Percentiles rank a stretch among this genome's conserved stretches.
phyloP scores from a whole-genome alignment of 2,329 filamentous ascomycete species.

The Trichoderma harzianum region DNA sequence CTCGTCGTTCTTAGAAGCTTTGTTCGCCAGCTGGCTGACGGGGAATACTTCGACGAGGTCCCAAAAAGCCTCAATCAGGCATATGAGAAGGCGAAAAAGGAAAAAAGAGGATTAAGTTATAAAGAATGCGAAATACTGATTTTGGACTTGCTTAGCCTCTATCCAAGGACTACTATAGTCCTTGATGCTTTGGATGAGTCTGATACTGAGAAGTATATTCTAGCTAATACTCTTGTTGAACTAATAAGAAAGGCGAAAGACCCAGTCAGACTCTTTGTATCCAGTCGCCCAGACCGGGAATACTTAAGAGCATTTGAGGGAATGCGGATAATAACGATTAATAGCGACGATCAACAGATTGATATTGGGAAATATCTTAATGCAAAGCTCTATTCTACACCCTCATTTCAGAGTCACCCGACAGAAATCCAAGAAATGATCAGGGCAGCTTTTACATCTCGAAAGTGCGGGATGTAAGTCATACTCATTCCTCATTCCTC shows the following conservation, averaged over 20 bases:
- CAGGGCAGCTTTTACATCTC: neutral
- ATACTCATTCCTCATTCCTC: neutral
- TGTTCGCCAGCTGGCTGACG: constrained; percentile 20
- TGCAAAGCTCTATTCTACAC: constrained; percentile 3
- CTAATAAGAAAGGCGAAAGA: constrained; percentile 6
- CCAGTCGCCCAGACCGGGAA: constrained; percentile 21
- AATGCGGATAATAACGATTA: constrained; percentile 12
- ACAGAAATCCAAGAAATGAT: neutral
- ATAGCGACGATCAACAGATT: constrained; percentile 16
- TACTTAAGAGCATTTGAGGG: constrained; percentile 12
- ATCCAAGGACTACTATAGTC: constrained; percentile 17
- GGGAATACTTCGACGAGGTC: neutral
- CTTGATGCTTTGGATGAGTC: constrained; percentile 23
- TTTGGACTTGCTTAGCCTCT: constrained; percentile 14
- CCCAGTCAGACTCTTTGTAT: constrained; percentile 22
- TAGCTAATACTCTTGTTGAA: constrained; percentile 19
- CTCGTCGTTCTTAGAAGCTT: constrained; percentile 19
- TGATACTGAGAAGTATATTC: constrained; percentile 1
- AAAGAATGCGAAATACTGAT: constrained; percentile 19
- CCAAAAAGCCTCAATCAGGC: neutral
- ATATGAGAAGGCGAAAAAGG: constrained; percentile 4
- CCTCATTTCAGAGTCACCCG: neutral
- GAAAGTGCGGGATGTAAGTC: constrained; percentile 4
- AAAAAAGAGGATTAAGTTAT: neutral
- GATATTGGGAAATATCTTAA: constrained; percentile 22